Conservation (phyloP, 2,329 filamentous ascomycete genomes). For the Sporothrix mexicana region DNA sequence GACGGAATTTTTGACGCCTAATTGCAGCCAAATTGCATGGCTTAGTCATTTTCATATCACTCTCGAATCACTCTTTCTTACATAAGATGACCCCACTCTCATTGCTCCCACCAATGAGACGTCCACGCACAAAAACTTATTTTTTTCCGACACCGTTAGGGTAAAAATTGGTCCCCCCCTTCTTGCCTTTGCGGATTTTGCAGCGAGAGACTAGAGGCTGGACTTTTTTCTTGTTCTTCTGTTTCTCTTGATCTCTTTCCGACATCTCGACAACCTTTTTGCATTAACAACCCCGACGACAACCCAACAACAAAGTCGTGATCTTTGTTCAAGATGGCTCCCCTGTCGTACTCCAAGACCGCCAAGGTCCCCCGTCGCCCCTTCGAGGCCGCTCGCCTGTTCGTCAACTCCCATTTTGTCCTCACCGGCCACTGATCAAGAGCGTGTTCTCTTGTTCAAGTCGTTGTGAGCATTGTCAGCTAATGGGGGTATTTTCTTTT, state of each 20-base stretch:
- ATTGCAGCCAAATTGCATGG: background rate
- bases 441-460: conserved; percentile 92
- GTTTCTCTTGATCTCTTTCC: conserved; percentile 18
- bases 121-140: conserved; percentile 32
- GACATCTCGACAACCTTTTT: conserved; percentile 2
- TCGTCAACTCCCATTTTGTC: conserved; percentile 62
- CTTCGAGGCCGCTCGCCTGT: conserved; percentile 99
- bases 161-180: conserved; percentile 29
- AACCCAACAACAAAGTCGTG: conserved; percentile 28
- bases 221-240: conserved; percentile 19
- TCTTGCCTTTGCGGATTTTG: conserved; percentile 21
- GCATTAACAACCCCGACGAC: conserved; percentile 33
- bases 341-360: conserved; percentile 94
- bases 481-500: conserved; percentile 36
- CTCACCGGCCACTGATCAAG: conserved; percentile 79
- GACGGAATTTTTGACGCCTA: background rate
- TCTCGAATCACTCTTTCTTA: background rate
- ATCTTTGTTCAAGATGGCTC: conserved; percentile 43
- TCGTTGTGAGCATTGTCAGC: conserved; percentile 70
- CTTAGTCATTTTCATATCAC: conserved; percentile 4
- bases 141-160: conserved; percentile 35
- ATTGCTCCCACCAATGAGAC: background rate
- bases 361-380: conserved; percentile 94
- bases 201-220: background rate
- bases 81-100: background rate